These are phyloP conservation scores for Epichloe sibirici DNA, from an alignment of 2,329 filamentous ascomycete genomes.

Conservation along the genomic window DNA sequence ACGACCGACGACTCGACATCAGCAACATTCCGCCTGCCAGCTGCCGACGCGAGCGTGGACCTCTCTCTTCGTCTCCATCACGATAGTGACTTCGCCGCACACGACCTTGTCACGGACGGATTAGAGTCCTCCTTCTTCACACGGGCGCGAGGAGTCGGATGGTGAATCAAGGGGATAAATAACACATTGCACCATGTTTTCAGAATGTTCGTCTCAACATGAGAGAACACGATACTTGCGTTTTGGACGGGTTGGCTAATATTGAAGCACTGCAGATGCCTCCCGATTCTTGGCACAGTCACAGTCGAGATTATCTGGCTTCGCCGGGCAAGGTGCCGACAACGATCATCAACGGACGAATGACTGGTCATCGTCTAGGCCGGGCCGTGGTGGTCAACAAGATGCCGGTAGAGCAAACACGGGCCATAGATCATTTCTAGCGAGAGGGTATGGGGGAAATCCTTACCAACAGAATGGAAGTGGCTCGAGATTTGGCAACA, in stretches of 20 bases:
- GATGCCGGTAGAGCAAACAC: slow-evolving; percentile 18
- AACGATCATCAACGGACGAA: slow-evolving; percentile 18
- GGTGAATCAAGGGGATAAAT: slow-evolving; percentile 15
- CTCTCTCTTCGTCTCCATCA: not conserved
- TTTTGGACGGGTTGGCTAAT: not conserved
- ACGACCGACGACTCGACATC: not conserved
- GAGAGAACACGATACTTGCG: not conserved
- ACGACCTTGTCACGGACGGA: not conserved
- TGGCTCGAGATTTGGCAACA: slow-evolving; percentile 58
- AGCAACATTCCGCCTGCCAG: not conserved
- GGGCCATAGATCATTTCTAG: slow-evolving; percentile 30
- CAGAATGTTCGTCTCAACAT: slow-evolving; percentile 62
- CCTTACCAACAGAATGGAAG: slow-evolving; percentile 70
- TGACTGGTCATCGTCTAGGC: slow-evolving; percentile 23
- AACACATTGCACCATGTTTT: slow-evolving; percentile 32
- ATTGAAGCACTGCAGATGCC: slow-evolving; percentile 52
- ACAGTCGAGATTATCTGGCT: slow-evolving; percentile 72
- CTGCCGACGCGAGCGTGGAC: not conserved
- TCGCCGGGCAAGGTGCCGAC: slow-evolving; percentile 45
- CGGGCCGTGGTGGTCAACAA: slow-evolving; percentile 20
- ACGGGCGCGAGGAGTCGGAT: slow-evolving; percentile 21
- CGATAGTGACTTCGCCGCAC: not conserved
- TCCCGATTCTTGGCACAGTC: slow-evolving; percentile 94
- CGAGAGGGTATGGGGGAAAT: slow-evolving; percentile 46
- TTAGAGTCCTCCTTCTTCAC: not conserved